Conservation (phyloP, 2,329 filamentous ascomycete genomes). For the Orbilia brochopaga region DNA sequence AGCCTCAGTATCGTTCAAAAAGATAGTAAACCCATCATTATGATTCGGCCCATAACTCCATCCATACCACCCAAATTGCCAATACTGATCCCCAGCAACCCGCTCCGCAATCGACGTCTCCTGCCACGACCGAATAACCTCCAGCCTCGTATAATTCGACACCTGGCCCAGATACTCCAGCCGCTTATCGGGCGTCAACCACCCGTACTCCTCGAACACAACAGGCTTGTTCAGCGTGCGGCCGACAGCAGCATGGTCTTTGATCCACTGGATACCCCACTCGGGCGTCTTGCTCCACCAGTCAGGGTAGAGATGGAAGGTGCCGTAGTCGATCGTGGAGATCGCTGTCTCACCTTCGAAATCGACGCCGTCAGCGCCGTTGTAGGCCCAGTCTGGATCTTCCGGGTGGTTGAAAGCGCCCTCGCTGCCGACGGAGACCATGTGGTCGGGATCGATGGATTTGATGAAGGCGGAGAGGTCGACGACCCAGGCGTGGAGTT, state of each 20-base stretch:
- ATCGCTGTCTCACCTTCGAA: constrained; percentile 63
- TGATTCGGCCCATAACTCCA: constrained; percentile 65
- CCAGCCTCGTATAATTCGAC: constrained; percentile 60
- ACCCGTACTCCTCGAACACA: constrained; percentile 65
- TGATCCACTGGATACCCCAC: constrained; percentile 65
- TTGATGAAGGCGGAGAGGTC: constrained; percentile 66
- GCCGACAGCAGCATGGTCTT: constrained; percentile 62
- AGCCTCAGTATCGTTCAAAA: constrained; percentile 63
- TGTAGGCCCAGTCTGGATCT: constrained; percentile 58
- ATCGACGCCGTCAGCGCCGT: constrained; percentile 62
- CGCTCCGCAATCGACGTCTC: constrained; percentile 61
- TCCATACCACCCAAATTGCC: constrained; percentile 64
- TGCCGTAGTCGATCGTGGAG: constrained; percentile 64
- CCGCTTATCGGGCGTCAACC: constrained; percentile 63
- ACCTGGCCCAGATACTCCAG: constrained; percentile 61
- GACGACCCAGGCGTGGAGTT: constrained; percentile 62
- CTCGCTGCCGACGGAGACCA: constrained; percentile 65
- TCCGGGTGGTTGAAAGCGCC: constrained; percentile 55
- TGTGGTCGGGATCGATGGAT: constrained; percentile 62
- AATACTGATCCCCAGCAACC: constrained; percentile 64
- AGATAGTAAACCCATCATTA: constrained; percentile 66
- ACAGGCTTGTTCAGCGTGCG: constrained; percentile 62
- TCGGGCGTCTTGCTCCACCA: constrained; percentile 64
- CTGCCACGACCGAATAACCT: constrained; percentile 63
- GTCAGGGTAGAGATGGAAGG: constrained; percentile 66